These are phyloP conservation scores for Marasmius tenuissimus DNA, from an alignment of 1,284 basidiomycete species.

Conservation along the genomic window DNA sequence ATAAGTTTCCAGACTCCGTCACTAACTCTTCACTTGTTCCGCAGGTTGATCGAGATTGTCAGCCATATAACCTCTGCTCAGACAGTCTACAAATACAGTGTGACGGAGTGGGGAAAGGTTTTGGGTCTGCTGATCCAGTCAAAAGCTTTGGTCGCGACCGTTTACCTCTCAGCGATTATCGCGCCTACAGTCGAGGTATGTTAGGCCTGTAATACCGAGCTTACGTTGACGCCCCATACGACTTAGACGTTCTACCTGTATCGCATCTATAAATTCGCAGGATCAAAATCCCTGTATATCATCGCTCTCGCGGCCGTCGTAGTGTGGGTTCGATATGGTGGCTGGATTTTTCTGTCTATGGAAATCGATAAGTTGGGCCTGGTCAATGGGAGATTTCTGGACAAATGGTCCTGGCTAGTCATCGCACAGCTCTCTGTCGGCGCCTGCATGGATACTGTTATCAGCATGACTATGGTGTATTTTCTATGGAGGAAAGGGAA, in stretches of 20 bases:
- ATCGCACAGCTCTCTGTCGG: not conserved
- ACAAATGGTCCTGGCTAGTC: conserved; percentile 6
- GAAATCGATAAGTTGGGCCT: not conserved
- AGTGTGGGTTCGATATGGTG: conserved; percentile 6
- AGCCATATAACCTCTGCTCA: conserved; percentile 1
- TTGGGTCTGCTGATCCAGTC: not conserved
- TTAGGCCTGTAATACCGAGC: not conserved
- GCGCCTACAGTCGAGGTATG: conserved; percentile 6
- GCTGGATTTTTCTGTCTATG: conserved; percentile 4
- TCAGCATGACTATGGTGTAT: conserved; percentile 3
- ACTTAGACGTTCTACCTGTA: conserved; percentile 5
- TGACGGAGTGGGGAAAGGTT: conserved; percentile 5
- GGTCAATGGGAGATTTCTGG: conserved; percentile 1
- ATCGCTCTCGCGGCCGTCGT: not conserved
- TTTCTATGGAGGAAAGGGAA: conserved; percentile 2
- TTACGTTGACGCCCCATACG: not conserved
- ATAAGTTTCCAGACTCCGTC: not conserved
- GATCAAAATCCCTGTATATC: not conserved
- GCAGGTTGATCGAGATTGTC: conserved; percentile 3
- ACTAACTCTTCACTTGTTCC: not conserved
- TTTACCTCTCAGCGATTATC: conserved; percentile 1
- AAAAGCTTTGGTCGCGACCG: not conserved
- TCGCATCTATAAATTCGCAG: conserved; percentile 7
- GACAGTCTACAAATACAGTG: not conserved
- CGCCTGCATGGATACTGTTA: conserved; percentile 4